Evolutionary conservation across 306 rosid genomes (phyloP), one percentile per base, ranked within the genome.

Genomic region (Cucumis cinereus): DNA sequence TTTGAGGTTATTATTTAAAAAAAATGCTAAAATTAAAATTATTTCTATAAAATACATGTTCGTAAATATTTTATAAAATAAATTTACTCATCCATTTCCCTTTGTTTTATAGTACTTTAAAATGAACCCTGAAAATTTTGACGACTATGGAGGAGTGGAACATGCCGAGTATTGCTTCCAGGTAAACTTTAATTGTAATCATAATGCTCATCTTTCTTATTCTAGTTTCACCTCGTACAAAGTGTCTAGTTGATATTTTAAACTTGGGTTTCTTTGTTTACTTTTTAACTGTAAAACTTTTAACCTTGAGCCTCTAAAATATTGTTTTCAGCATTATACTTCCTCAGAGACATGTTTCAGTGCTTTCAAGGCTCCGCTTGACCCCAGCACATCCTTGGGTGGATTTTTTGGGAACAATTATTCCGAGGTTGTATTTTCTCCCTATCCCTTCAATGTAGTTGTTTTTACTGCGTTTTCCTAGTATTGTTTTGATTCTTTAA

Each of bases 91-190:
- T 63, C 22, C 49, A 19, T 33, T 63, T 63, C 70, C 70, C 47
- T 40, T 67, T 38, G 26, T 52, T 38, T 73, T 82, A 63, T 77
- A 93, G 98, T 93, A 93, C 80, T 93, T 82, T 77, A 91, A 91
- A 86, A 93, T 93, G 98, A 93, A 93, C 79, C 87, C 91, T 73
- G 98, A 88, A 61, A 93, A 91, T 83, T 93, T 75, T 79, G 97
- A 91, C 84, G 78, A 77, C 81, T 93, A 88, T 75, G 98, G 98
- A 74, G 98, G 98, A 80, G 91, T 93, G 36, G 89, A 90, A 30
- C 98, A 93, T 84, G 94, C 87, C 0, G 97, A 93, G 84, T 93
- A 93, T 81, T 93, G 98, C 81, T 90, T 93, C 86, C 97, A 93
- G 98, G 98, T 93, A 88, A 81, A 79, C 73, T 63, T 45, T 12